Base-by-base conservation (phyloP, 176 grass and related monocot species). In the Hyparrhenia diplandra region DNA sequence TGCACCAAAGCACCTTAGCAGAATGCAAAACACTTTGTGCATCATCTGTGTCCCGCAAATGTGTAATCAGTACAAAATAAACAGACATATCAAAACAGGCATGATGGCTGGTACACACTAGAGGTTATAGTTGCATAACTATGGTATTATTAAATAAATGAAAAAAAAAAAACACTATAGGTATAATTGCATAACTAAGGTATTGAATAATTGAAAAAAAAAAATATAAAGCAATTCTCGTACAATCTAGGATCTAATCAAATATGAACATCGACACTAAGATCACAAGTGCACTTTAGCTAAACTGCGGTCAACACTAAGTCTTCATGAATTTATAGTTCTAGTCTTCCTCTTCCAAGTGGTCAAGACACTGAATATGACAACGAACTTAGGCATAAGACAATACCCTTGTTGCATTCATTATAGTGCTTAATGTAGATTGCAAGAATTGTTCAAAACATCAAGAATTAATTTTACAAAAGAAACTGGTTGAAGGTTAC, bases 11-110 rank as follows among this genome's bases (percentile, higher is more conserved):
- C 39, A 20, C 49, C 61, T 80, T 88, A 18, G 80, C 83, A 29
- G 83, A 85, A 39, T 66, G 77, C 20, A 94, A 52, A 59, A 85
- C 73, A 37, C 71, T 51, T 71, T 76, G 86, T 43, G 85, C 91
- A 59, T 86, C 91, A 77, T 84, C 91, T 94, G 88, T 21, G 35
- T 68, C 70, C 23, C 29, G 73, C 24, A 86, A 81, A 51, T n/a
- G 8, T 14, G 74, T 63, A 59, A 70, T 86, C 32, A 46, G 71
- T 81, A 73, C 28, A 3, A 79, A 45, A 64, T 17, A 18, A 13
- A 49, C 34, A 73, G 43, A 40, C 21, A 70, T 30, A 31, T 49
- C 31, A 71, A 10, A 74, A 60, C 16, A 71, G 25, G 28, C 6
- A 23, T 75, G 69, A 72, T 30, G n/a, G 1, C 8, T 52, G 34